These are phyloP conservation scores for Achaetomium macrosporum DNA, from an alignment of 2,329 filamentous ascomycete species.

Conservation along the genomic window DNA sequence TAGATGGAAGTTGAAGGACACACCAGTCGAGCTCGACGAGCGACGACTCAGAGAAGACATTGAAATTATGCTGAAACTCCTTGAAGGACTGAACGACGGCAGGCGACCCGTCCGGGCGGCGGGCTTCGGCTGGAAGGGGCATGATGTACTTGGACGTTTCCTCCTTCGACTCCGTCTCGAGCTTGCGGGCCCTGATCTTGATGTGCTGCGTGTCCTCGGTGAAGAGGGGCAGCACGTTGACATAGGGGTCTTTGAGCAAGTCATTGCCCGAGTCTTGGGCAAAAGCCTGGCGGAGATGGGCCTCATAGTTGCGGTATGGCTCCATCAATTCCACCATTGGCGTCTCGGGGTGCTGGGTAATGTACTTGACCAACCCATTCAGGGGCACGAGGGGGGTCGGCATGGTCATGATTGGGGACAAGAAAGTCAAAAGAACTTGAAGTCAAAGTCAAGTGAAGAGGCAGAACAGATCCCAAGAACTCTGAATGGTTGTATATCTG, in stretches of 20 bases:
- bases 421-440: background rate
- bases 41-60: constrained; percentile 73
- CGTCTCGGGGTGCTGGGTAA: constrained; percentile 48
- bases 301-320: constrained; percentile 64
- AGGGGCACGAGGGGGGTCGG: constrained; percentile 44
- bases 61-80: constrained; percentile 74
- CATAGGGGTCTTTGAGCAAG: constrained; percentile 47
- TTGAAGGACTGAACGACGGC: constrained; percentile 62
- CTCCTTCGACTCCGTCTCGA: constrained; percentile 50
- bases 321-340: constrained; percentile 53
- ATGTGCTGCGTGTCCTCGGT: constrained; percentile 49
- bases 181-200: constrained; percentile 56
- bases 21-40: constrained; percentile 72
- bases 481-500: no score
- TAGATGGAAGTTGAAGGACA: background rate
- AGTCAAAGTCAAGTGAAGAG: background rate
- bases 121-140: constrained; percentile 55
- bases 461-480: background rate
- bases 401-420: constrained; percentile 33
- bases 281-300: constrained; percentile 59
- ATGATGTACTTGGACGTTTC: constrained; percentile 65
- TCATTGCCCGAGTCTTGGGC: constrained; percentile 61
- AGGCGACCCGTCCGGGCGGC: constrained; percentile 55
- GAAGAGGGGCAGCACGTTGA: constrained; percentile 65
- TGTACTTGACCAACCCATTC: constrained; percentile 44